Base-by-base conservation (phyloP, 495 filamentous ascomycete species). In the Trichoderma asperelloides region DNA sequence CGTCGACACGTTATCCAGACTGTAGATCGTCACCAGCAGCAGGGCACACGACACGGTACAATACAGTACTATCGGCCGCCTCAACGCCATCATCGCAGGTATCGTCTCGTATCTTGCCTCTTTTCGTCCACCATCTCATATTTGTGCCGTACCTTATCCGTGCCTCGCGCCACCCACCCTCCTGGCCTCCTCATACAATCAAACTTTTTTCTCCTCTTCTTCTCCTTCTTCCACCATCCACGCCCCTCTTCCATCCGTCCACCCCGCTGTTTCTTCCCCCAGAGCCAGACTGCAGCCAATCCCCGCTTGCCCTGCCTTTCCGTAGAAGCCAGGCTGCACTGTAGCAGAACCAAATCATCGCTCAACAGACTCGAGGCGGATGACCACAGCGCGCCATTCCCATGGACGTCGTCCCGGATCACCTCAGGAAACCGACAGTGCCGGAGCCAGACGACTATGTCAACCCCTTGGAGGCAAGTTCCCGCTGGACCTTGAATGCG, bases 391-490 rank as follows among this genome's bases (percentile, higher is more conserved):
- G 55, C 55, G 55, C 55, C 55, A 30, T 0, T 21, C 25, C 9
- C 27, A 60, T 60, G 55, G 55, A 60, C 6, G 21, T 55, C 23
- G 16, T 60, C 12, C 55, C 55, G 55, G 55, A 60, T 3, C 69
- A 71, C 71, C 68, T 68, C 41, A 70, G 72, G 71, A 75, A 73
- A 43, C 73, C 73, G 64, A 69, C 71, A 16, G 71, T 70, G 30
- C 69, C 62, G 66, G 71, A 65, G 25, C 41, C 64, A 4, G 39
- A 23, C 6, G 71, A 67, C 65, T 72, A 72, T 47, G 69, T 69
- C 37, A 72, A 72, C 21, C 69, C 71, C 40, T 65, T 69, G 15
- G 63, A 71, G 33, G 67, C 66, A 28, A 72, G 69, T 57, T 69
- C 71, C 1, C 71, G 71, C 39, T 72, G 71, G 71, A 49, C 69